Evolutionary conservation across 495 filamentous ascomycete genomes (phyloP).

Genomic region (Penicillium daleae): DNA sequence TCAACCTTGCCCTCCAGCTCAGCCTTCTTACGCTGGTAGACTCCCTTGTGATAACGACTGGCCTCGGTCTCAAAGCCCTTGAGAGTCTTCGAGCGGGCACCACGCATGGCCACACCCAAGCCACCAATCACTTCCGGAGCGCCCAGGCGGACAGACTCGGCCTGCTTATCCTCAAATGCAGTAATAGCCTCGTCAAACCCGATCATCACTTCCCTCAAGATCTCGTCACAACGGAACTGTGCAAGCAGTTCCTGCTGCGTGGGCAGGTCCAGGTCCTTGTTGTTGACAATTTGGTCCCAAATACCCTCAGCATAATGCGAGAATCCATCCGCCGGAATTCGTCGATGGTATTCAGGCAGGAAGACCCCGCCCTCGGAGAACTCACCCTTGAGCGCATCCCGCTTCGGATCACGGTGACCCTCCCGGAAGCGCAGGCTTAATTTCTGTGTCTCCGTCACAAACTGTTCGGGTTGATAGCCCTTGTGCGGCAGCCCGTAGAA

Average conservation of each 20-base stretch:
- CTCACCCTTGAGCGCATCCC: slow-evolving; percentile 56
- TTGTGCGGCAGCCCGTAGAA: slow-evolving; percentile 97
- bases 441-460: slow-evolving; percentile 76
- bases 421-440: slow-evolving; percentile 81
- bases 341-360: slow-evolving; percentile 89
- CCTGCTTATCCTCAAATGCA: slow-evolving; percentile 86
- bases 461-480: slow-evolving; percentile 92
- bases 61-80: slow-evolving; percentile 87
- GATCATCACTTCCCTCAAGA: slow-evolving; percentile 80
- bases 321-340: slow-evolving; percentile 95
- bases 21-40: slow-evolving; percentile 80
- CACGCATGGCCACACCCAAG: slow-evolving; percentile 74
- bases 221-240: slow-evolving; percentile 98
- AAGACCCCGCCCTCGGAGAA: slow-evolving; percentile 83
- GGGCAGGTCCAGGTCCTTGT: slow-evolving; percentile 95
- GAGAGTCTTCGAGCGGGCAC: slow-evolving; percentile 70
- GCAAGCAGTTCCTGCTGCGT: slow-evolving; percentile 96
- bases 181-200: slow-evolving; percentile 79
- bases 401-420: slow-evolving; percentile 68
- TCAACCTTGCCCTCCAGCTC: slow-evolving; percentile 90
- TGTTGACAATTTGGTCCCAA: slow-evolving; percentile 98
- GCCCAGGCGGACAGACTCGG: slow-evolving; percentile 70
- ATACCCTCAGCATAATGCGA: slow-evolving; percentile 89
- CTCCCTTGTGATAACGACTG: slow-evolving; percentile 93
- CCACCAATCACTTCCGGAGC: slow-evolving; percentile 72